Conservation (phyloP, 768 basidiomycete genomes). For the Mycena chlorophos region DNA sequence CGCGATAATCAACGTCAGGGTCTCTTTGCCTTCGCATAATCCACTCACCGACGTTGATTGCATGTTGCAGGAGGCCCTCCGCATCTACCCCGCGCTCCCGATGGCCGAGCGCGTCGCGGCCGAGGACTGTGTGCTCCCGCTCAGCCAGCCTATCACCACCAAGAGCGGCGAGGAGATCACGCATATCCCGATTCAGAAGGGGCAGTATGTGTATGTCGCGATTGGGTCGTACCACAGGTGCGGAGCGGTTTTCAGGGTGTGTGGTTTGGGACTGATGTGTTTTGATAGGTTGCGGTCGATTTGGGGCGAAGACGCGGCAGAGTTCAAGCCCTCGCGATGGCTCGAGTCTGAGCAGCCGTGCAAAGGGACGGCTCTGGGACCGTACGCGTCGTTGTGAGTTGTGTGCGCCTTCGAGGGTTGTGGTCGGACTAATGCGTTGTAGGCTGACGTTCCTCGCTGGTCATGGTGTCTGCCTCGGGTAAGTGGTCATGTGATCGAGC, state of each 20-base stretch:
- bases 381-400: background rate
- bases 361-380: background rate
- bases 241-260: background rate
- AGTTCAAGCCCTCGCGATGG: constrained; percentile 19
- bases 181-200: constrained; percentile 14
- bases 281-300: constrained; percentile 7
- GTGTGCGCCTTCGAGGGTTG: background rate
- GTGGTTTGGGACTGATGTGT: background rate
- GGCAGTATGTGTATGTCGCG: constrained; percentile 7
- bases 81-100: constrained; percentile 11
- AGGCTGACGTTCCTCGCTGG: background rate
- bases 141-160: constrained; percentile 14
- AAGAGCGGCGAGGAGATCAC: constrained; percentile 9
- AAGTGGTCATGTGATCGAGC: background rate
- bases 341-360: background rate
- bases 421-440: background rate
- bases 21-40: background rate
- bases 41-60: background rate
- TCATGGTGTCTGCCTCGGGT: background rate
- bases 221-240: constrained; percentile 17
- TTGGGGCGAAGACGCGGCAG: constrained; percentile 23
- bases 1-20: constrained; percentile 13
- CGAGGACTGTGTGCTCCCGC: constrained; percentile 12
- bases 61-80: constrained; percentile 11
- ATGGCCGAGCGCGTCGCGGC: constrained; percentile 15